A percentile compares a stretch with the other conserved stretches of the same genome.
Conservation (phyloP, 78 protist genomes). For the Cavenderia fasciculata region DNA sequence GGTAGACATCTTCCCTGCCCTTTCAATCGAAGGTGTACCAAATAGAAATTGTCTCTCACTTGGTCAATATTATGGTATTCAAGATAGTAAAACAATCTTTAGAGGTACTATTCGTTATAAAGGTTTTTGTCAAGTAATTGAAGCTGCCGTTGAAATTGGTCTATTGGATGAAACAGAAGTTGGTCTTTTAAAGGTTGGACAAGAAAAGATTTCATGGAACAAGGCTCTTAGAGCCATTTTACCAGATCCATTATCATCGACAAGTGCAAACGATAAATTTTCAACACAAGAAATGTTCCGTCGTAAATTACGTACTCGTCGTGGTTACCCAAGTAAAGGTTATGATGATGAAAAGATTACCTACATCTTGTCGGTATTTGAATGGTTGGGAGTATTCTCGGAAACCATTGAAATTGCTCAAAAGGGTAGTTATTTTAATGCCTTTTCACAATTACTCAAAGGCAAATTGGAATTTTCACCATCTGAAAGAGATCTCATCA, state of each 20-base stretch:
- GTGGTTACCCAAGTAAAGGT: slow-evolving; percentile 76
- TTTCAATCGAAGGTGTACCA: slow-evolving; percentile 76
- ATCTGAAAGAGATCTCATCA: slow-evolving; percentile 76
- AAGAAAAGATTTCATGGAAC: slow-evolving; percentile 61
- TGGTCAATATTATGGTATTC: slow-evolving; percentile 30
- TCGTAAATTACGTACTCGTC: slow-evolving; percentile 57
- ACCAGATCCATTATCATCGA: slow-evolving; percentile 10
- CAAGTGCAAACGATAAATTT: slow-evolving; percentile 12
- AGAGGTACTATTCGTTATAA: slow-evolving; percentile 82
- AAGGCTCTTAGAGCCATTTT: slow-evolving; percentile 18
- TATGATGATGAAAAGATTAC: slow-evolving; percentile 78
- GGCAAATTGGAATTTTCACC: slow-evolving; percentile 49
- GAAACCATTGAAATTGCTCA: neutral
- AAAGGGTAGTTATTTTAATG: slow-evolving; percentile 41
- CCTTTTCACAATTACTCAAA: slow-evolving; percentile 47
- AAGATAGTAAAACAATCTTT: slow-evolving; percentile 54
- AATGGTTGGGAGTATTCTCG: slow-evolving; percentile 56
- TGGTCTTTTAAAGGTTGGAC: neutral
- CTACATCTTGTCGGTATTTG: slow-evolving; percentile 26
- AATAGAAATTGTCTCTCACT: slow-evolving; percentile 55
- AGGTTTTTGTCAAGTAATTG: slow-evolving; percentile 76
- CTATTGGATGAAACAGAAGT: slow-evolving; percentile 13
- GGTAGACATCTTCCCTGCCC: slow-evolving; percentile 79
- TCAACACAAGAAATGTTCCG: slow-evolving; percentile 62
- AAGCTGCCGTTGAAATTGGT: slow-evolving; percentile 77